phyloP scores from a whole-genome alignment of 352 stramenopile genomes.

The Phytophthora citrophthora region DNA sequence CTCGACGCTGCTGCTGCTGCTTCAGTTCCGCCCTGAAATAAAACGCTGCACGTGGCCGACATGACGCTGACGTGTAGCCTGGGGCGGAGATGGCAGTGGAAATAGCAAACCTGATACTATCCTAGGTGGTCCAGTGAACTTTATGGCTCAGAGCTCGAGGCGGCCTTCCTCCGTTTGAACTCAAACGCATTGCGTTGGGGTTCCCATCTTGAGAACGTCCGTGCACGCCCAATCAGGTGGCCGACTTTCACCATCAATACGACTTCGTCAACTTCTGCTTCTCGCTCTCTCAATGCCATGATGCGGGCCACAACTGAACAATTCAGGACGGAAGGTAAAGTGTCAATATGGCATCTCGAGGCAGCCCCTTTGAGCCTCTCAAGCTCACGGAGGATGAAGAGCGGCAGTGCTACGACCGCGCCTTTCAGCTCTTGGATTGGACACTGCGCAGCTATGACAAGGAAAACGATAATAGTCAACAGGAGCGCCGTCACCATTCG shows the following conservation, averaged over 20 bases:
- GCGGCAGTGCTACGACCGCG: constrained; percentile 23
- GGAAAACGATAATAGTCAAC: neutral
- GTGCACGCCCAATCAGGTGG: constrained; percentile 6
- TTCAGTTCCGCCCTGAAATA: constrained; percentile 14
- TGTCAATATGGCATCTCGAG: constrained; percentile 8
- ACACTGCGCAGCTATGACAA: constrained; percentile 38
- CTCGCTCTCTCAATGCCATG: constrained; percentile 8
- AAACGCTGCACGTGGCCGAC: constrained; percentile 1
- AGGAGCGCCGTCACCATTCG: constrained; percentile 17
- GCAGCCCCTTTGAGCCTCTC: constrained; percentile 10
- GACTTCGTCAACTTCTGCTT: neutral
- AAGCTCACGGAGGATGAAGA: constrained; percentile 18
- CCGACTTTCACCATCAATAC: constrained; percentile 7
- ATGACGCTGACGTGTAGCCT: constrained; percentile 1
- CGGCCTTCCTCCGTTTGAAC: neutral
- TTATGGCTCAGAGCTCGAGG: neutral
- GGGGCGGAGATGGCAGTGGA: constrained; percentile 5
- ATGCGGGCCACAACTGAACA: constrained; percentile 15
- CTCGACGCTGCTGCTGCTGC: neutral
- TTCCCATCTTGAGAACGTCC: neutral
- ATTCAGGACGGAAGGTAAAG: neutral
- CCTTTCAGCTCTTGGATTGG: constrained; percentile 32
- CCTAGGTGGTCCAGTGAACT: neutral
- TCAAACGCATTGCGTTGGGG: too few relatives aligned
- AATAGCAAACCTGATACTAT: constrained; percentile 8